These are phyloP conservation scores for Termitomyces sp. DNA, from an alignment of 768 basidiomycete genomes.

Conservation along the genomic window DNA sequence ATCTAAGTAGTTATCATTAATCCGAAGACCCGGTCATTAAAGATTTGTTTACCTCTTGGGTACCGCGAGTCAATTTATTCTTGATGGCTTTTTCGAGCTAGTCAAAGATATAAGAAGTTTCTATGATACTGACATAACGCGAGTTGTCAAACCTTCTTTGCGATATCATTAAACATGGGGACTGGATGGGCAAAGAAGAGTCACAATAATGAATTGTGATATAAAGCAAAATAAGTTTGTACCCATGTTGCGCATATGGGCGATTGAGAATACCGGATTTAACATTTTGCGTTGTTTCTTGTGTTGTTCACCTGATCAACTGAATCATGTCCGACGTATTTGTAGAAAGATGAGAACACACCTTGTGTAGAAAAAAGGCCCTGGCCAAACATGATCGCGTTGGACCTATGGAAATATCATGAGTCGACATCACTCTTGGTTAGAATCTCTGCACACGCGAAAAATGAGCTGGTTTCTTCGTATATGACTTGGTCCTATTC, in stretches of 20 bases:
- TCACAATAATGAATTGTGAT: not conserved
- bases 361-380: not conserved
- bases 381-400: not conserved
- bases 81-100: not conserved
- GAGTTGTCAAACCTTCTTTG: not conserved
- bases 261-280: not conserved
- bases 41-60: not conserved
- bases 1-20: not conserved
- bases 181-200: not conserved
- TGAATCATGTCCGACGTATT: not conserved
- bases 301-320: not conserved
- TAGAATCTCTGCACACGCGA: not conserved
- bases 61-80: not conserved
- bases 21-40: not conserved
- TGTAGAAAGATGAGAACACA: not conserved
- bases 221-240: not conserved
- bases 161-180: not conserved
- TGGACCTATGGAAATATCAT: not conserved
- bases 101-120: not conserved
- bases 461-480: not conserved
- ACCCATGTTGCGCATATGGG: not conserved
- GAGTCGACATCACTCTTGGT: not conserved
- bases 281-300: constrained; percentile 3
- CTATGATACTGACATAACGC: not conserved
- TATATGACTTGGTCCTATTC: not conserved